phyloP scores from a whole-genome alignment of 2,329 filamentous ascomycete species.

The Alternaria solani region DNA sequence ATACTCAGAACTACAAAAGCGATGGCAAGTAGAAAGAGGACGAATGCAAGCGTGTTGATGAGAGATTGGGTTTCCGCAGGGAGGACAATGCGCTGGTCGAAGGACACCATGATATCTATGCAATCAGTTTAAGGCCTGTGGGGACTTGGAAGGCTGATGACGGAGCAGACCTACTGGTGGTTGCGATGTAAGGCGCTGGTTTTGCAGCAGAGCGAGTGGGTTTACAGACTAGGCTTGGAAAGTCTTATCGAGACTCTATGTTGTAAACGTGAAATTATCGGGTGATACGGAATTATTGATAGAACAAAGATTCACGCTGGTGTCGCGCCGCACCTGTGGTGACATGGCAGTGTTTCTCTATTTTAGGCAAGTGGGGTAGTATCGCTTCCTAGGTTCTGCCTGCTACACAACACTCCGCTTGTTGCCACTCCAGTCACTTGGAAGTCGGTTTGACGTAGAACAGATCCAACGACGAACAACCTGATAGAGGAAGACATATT shows the following conservation, averaged over 20 bases:
- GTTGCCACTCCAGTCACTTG: background rate
- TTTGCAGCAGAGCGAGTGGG: background rate
- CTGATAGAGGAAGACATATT: background rate
- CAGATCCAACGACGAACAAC: background rate
- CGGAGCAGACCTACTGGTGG: background rate
- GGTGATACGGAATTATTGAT: no score
- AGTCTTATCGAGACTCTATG: background rate
- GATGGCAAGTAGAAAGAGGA: background rate
- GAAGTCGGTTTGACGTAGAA: background rate
- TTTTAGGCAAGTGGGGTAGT: background rate
- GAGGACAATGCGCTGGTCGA: background rate
- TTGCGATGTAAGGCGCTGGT: background rate
- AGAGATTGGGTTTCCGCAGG: background rate
- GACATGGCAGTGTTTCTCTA: background rate
- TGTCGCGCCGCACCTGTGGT: background rate
- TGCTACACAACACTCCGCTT: background rate
- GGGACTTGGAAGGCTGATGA: fast-evolving
- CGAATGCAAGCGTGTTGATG: background rate
- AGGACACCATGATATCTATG: background rate
- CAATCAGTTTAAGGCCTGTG: fast-evolving
- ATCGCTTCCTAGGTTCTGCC: background rate
- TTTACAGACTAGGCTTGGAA: background rate
- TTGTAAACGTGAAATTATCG: no score
- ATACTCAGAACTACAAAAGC: background rate
- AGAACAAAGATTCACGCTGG: fast-evolving